Percentiles rank a stretch among this genome's conserved stretches.
Conservation (phyloP, 2,329 filamentous ascomycete genomes). For the Trichoderma sp. region DNA sequence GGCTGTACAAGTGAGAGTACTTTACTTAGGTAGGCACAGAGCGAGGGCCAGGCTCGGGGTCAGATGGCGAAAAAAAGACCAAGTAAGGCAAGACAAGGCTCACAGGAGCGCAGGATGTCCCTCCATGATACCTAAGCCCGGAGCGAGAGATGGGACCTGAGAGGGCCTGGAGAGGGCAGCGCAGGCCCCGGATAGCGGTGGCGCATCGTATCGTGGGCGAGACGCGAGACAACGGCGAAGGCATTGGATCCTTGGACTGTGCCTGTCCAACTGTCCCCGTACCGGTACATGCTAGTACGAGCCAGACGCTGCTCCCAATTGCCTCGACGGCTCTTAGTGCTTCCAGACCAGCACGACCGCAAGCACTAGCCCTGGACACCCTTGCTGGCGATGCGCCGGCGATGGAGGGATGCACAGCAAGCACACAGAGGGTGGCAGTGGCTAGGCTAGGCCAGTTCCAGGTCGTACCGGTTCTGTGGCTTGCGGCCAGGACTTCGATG, state of each 20-base stretch:
- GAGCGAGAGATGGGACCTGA: conserved; percentile 23
- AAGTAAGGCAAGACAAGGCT: not conserved
- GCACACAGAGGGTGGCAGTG: not conserved
- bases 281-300: not conserved
- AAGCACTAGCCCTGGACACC: not conserved
- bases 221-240: not conserved
- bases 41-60: not conserved
- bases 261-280: not conserved
- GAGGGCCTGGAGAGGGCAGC: not conserved
- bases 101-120: not conserved
- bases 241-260: not conserved
- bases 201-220: not conserved
- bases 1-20: not conserved
- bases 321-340: no score
- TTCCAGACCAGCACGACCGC: not conserved
- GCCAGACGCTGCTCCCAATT: not conserved
- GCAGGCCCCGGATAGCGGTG: conserved; percentile 20
- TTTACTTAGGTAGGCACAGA: not conserved
- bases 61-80: conserved; percentile 1
- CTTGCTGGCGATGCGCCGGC: not conserved
- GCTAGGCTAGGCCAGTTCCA: not conserved
- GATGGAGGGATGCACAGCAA: conserved; percentile 2
- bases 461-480: conserved; percentile 6
- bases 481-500: not conserved
- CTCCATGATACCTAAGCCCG: conserved; percentile 3